phyloP scores from a whole-genome alignment of 2,329 filamentous ascomycete genomes.

The Ophiostoma fasciatum region DNA sequence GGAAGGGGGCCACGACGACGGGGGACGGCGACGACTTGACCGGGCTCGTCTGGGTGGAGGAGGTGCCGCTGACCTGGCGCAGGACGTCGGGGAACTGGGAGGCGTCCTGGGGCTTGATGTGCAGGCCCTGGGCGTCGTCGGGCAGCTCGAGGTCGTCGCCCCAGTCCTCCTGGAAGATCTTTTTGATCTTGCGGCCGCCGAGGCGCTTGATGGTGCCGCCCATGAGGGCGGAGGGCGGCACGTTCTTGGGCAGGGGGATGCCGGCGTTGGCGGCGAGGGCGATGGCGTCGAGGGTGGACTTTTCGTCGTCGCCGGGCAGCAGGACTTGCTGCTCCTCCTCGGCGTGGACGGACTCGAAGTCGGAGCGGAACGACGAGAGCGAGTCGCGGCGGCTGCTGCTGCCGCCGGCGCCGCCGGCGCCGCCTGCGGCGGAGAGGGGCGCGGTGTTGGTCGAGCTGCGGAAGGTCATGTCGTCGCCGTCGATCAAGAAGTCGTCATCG shows the following conservation, averaged over 20 bases:
- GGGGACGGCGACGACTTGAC: constrained; percentile 17
- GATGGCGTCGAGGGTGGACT: constrained; percentile 72
- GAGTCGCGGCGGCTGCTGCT: constrained; percentile 54
- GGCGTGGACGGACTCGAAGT: constrained; percentile 58
- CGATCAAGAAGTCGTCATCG: constrained; percentile 59
- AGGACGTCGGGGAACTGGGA: constrained; percentile 52
- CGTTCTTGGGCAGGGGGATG: constrained; percentile 76
- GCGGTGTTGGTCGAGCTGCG: constrained; percentile 32
- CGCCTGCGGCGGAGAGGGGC: too few relatives aligned
- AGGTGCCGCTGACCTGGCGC: constrained; percentile 46
- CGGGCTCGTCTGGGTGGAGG: constrained; percentile 38
- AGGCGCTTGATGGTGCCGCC: constrained; percentile 89
- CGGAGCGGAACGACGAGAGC: constrained; percentile 72
- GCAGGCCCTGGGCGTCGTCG: constrained; percentile 39
- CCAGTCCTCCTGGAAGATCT: constrained; percentile 66
- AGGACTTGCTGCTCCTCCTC: constrained; percentile 85
- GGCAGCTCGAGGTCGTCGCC: constrained; percentile 63
- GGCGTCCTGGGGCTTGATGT: constrained; percentile 48
- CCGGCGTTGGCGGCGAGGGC: constrained; percentile 75
- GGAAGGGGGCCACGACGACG: constrained; percentile 16
- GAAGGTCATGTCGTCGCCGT: constrained; percentile 49
- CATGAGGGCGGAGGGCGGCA: constrained; percentile 76
- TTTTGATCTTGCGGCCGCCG: constrained; percentile 58
- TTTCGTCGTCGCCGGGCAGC: constrained; percentile 71
- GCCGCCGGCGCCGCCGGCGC: constrained; percentile 27